These are phyloP conservation scores for Scheffersomyces parashehatae DNA, from an alignment of 1,139 yeast genomes.

Conservation along the genomic window DNA sequence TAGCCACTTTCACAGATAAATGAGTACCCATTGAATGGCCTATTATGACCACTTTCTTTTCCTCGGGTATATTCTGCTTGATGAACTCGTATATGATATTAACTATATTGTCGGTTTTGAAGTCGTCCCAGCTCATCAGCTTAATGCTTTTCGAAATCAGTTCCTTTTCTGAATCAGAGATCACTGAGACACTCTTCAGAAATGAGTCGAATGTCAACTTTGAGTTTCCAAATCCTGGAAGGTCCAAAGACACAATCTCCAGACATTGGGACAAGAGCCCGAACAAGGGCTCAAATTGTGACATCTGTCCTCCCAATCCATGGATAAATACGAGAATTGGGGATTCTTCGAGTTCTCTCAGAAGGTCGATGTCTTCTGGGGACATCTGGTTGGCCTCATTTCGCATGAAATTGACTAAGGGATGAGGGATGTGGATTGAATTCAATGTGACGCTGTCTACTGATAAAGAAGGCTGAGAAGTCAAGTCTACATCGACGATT, in stretches of 20 bases:
- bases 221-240: conserved; percentile 77
- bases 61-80: conserved; percentile 35
- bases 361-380: conserved; percentile 24
- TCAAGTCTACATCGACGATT: conserved; percentile 37
- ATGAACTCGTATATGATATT: conserved; percentile 43
- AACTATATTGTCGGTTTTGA: conserved; percentile 50
- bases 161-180: conserved; percentile 26
- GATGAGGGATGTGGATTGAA: conserved; percentile 55
- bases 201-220: conserved; percentile 19
- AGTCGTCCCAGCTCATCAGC: conserved; percentile 45
- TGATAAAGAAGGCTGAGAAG: conserved; percentile 20
- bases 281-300: conserved; percentile 69
- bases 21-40: conserved; percentile 82
- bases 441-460: conserved; percentile 39
- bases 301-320: conserved; percentile 77
- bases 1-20: conserved; percentile 50
- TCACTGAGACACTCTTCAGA: conserved; percentile 18
- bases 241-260: conserved; percentile 62
- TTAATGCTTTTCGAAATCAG: conserved; percentile 30
- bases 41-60: conserved; percentile 55
- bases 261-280: conserved; percentile 66
- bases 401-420: conserved; percentile 48
- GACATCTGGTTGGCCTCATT: conserved; percentile 31
- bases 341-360: conserved; percentile 41
- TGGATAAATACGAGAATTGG: conserved; percentile 67